Conservation (phyloP, 805 yeast species). For the Yarrowia sp. region DNA sequence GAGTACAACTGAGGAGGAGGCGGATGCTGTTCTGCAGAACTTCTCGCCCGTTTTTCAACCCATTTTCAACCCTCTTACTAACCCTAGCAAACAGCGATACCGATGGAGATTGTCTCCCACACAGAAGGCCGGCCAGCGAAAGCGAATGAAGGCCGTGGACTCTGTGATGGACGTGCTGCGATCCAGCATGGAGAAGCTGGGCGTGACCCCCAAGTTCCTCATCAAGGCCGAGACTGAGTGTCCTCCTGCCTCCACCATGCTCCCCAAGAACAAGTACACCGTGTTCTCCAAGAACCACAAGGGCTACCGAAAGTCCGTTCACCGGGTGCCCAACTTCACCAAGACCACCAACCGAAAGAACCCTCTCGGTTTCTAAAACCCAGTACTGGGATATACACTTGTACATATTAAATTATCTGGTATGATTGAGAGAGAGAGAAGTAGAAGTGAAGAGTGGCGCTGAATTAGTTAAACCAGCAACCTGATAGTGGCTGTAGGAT, state of each 20-base stretch:
- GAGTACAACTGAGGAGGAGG: slow-evolving; percentile 43
- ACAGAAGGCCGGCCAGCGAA: slow-evolving; percentile 85
- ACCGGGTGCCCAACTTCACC: slow-evolving; percentile 85
- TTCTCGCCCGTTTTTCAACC: no score
- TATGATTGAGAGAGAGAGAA: slow-evolving; percentile 1
- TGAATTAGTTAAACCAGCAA: no score
- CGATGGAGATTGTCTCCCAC: slow-evolving; percentile 71
- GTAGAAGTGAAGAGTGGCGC: no score
- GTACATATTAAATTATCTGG: slow-evolving; percentile 41
- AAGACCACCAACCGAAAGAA: slow-evolving; percentile 78
- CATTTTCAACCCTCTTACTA: not conserved
- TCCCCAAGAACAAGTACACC: slow-evolving; percentile 82
- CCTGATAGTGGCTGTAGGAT: no score
- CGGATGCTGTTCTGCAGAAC: not conserved
- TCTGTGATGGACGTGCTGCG: slow-evolving; percentile 70
- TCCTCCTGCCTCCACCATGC: slow-evolving; percentile 85
- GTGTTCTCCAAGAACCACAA: slow-evolving; percentile 76
- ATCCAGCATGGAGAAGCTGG: slow-evolving; percentile 55
- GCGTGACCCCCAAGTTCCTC: slow-evolving; percentile 50
- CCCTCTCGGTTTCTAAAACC: slow-evolving; percentile 67
- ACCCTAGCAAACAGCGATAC: slow-evolving; percentile 20
- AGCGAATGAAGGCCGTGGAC: slow-evolving; percentile 84
- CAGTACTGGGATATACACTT: slow-evolving; percentile 7
- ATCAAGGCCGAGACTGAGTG: slow-evolving; percentile 54
- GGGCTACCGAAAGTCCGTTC: slow-evolving; percentile 87